Base-by-base conservation (phyloP, 768 basidiomycete species). In the Mycena filopes region DNA sequence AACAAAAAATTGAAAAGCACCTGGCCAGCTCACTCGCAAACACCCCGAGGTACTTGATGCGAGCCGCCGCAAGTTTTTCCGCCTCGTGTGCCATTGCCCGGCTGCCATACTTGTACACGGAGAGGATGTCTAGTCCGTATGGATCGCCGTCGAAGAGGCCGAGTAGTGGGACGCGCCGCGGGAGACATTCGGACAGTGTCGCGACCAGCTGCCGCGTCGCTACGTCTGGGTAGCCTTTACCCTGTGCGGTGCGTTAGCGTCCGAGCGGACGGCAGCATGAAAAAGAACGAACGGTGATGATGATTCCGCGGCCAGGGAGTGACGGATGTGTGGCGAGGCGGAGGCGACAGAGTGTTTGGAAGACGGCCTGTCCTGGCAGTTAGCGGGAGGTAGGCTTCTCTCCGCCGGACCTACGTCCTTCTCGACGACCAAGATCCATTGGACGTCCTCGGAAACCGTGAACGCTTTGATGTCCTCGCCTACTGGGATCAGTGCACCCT, bases 171-270 rank as follows among this genome's bases (percentile, higher is more conserved):
- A 93, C 80, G 8, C 96, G 78, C 43, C 76, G 47, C 3, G 91
- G 90, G 21, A 95, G 83, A 36, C 85, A 84, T 41, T 89, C 84
- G 1, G 91, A 84, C 3, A 99, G 81, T 0, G 84, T 87, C 61
- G 88, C 88, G 47, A 96, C 86, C 9, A 99, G 83, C 68, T 96
- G 89, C 9, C 95, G 85, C 0, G 98, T 97, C 3, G 95, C 91
- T 5, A 98, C 78, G 73, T 99, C 98, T 0, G 98, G 98, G 77
- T 97, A 99, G 3, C 98, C 98, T 75, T 98, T 99, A 0, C 98
- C 98, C 96, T 98, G 69, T 12, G 56, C 16, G n/a, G 31, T 40
- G 18, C 21, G 42, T 60, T 31, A 58, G 36, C 20, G 28, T 40
- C 31, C 2, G 41, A 55, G 20, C 5, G 26, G 33, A 6, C 3